These are phyloP conservation scores for Dispira simplex DNA, from an alignment of 192 early-diverging fungal species.

Conservation along the genomic window DNA sequence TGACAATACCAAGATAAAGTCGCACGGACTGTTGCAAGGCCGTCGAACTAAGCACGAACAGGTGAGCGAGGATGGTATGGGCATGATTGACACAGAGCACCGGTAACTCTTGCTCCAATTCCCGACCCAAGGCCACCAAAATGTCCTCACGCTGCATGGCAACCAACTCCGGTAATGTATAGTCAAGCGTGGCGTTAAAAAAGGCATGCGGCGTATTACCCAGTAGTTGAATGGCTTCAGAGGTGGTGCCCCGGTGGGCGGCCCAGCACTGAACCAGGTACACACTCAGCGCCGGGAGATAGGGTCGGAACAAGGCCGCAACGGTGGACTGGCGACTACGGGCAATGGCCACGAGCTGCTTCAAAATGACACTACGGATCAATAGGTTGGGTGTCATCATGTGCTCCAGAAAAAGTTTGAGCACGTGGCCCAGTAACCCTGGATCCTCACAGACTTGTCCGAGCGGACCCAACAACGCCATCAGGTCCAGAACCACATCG, in stretches of 20 bases:
- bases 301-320: not conserved
- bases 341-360: not conserved
- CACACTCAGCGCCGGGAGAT: constrained; percentile 6
- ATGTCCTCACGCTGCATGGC: constrained; percentile 4
- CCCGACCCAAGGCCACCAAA: not conserved
- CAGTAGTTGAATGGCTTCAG: not conserved
- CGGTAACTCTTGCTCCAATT: not conserved
- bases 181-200: not conserved
- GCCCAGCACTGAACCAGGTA: constrained; percentile 10
- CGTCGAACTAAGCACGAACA: not conserved
- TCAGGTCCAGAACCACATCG: not conserved
- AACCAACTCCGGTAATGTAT: constrained; percentile 5
- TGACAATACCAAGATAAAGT: not conserved
- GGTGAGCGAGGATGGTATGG: constrained; percentile 4
- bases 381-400: not conserved
- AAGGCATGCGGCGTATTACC: not conserved
- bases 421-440: not conserved
- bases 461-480: constrained; percentile 2
- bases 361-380: not conserved
- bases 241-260: not conserved
- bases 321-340: not conserved
- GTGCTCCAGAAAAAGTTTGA: constrained; percentile 5
- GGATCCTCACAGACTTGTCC: not conserved
- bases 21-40: not conserved
- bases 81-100: constrained; percentile 12